Conservation (phyloP, 1,284 basidiomycete species). For the Cutaneotrichosporon sp. region DNA sequence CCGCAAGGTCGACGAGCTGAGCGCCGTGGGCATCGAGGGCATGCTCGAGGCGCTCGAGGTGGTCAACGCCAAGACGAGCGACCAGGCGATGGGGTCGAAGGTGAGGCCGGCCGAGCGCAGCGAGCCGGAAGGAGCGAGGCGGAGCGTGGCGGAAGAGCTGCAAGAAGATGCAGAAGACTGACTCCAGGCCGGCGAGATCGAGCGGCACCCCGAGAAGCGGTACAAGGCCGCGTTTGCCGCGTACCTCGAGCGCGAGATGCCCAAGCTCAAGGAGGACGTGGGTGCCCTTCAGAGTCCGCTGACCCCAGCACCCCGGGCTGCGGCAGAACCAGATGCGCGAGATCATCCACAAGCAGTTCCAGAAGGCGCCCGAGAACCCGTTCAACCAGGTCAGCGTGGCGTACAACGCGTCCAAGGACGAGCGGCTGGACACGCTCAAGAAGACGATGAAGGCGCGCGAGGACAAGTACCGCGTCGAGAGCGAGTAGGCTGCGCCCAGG, state of each 20-base stretch:
- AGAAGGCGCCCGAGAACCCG: conserved; percentile 56
- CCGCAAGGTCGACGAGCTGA: conserved; percentile 64
- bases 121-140: no score
- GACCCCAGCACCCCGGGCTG: conserved; percentile 48
- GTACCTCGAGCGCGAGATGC: conserved; percentile 85
- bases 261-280: conserved; percentile 71
- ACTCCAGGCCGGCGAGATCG: conserved; percentile 75
- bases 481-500: conserved; percentile 15
- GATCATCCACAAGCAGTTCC: conserved; percentile 53
- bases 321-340: conserved; percentile 54
- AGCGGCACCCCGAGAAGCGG: conserved; percentile 90
- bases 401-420: conserved; percentile 81
- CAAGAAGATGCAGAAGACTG: neutral
- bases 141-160: no score
- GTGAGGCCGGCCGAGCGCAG: conserved; percentile 29
- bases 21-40: conserved; percentile 87
- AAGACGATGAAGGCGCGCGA: conserved; percentile 50
- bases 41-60: conserved; percentile 86
- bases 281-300: conserved; percentile 15
- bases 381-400: conserved; percentile 75
- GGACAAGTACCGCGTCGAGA: conserved; percentile 46
- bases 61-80: conserved; percentile 89
- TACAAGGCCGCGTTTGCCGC: conserved; percentile 94
- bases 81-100: conserved; percentile 72
- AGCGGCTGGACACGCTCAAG: conserved; percentile 70